Evolutionary conservation across 768 basidiomycete species (phyloP), one percentile per base, ranked within the genome.

Genomic region (Amanita pseudoporphyria): DNA sequence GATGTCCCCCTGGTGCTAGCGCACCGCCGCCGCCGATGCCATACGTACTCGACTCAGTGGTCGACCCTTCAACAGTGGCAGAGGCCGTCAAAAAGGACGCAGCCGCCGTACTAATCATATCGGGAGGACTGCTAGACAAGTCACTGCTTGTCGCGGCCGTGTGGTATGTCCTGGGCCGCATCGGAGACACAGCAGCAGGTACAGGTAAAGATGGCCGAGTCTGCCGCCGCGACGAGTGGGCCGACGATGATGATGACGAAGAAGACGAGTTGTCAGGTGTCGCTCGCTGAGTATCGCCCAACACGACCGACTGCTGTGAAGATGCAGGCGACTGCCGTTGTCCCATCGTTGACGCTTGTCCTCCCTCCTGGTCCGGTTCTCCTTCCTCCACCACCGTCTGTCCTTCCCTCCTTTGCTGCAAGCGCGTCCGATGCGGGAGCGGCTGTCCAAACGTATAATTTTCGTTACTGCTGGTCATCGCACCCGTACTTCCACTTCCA

Each of bases 381-480:
- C 38, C 57, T n/a, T 54, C 52, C 45, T 56, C 61, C 19, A 52
- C 56, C 22, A 54, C 54, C 10, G 37, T 21, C 26, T 6, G 37
- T 13, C 57, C 60, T 38, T 60, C 60, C 37, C 57, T 55, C 18
- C 58, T 26, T 7, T 52, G 57, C 22, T 51, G 55, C 43, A 61
- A 60, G 22, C 45, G 45, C 19, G 41, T 42, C 22, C 49, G 41
- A 35, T 50, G 49, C 10, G 49, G 49, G 32, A 81, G 64, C 0
- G 72, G 74, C 19, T 79, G 73, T 10, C 87, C 87, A 64, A 88
- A 89, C 7, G 86, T 88, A 60, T 86, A 73, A 60, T 85, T 85
- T 58, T 86, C 84, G 0, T 72, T 70, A 40, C 71, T 65, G 41
- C 73, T 77, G 55, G 72, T 74, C 46, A 65, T 63, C 16, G 67